Conservation (phyloP, 108 stramenopile genomes). For the Cyclostephanos tholiformis region DNA sequence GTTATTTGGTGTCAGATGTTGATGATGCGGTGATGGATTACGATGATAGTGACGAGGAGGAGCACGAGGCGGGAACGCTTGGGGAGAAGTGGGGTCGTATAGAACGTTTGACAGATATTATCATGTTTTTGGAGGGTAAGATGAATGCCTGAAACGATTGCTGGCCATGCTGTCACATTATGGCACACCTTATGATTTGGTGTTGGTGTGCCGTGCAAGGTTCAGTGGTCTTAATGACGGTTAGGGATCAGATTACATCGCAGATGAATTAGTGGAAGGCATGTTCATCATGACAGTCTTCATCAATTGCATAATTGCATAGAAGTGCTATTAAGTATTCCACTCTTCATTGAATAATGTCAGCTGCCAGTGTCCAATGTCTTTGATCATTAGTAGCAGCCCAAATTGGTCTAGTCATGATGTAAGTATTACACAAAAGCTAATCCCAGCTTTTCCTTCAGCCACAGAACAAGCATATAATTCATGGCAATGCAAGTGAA, state of each 20-base stretch:
- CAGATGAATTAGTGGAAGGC: no score
- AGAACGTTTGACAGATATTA: conserved; percentile 37
- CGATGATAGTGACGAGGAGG: conserved; percentile 10
- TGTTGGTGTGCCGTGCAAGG: background rate
- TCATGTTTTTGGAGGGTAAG: conserved; percentile 54
- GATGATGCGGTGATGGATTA: conserved; percentile 11
- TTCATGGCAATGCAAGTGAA: no score
- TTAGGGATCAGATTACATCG: background rate
- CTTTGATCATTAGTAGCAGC: no score
- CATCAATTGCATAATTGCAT: background rate
- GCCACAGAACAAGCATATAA: no score
- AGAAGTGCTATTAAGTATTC: background rate
- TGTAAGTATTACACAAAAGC: no score
- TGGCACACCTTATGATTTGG: background rate
- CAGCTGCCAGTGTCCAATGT: no score
- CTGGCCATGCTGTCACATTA: background rate
- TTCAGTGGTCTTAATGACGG: background rate
- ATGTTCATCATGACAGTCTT: background rate
- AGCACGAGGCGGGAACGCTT: background rate
- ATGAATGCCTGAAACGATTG: conserved; percentile 40
- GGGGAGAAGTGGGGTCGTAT: conserved; percentile 23
- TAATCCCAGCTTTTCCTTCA: no score
- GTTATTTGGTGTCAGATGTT: conserved; percentile 36
- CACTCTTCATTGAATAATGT: background rate
- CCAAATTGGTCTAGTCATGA: no score